Evolutionary conservation across 768 basidiomycete genomes (phyloP).

Genomic region (Paxillus involutus): DNA sequence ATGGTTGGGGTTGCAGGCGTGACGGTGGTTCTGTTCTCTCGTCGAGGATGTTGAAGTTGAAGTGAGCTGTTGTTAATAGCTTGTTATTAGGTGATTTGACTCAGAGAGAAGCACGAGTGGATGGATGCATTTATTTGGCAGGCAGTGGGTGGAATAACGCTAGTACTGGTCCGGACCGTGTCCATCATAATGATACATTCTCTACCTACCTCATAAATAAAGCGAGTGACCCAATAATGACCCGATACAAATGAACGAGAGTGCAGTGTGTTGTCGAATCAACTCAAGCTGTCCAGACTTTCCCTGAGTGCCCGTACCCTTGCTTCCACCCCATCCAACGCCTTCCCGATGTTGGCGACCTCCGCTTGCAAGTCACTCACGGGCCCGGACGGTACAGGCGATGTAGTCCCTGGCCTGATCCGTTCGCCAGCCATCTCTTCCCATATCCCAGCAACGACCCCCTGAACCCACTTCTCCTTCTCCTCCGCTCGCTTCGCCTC

Average conservation of each 20-base stretch:
- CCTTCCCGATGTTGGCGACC: conserved; percentile 43
- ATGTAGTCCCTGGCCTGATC: conserved; percentile 18
- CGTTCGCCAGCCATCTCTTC: conserved; percentile 62
- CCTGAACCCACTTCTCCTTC: conserved; percentile 73
- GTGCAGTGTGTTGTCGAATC: conserved; percentile 1
- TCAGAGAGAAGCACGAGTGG: too few species aligned
- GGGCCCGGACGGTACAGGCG: conserved; percentile 18
- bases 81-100: too few species aligned
- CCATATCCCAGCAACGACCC: conserved; percentile 69
- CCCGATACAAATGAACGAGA: background rate
- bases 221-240: background rate
- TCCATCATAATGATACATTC: background rate
- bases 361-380: conserved; percentile 45
- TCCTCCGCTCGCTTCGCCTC: conserved; percentile 58
- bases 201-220: background rate
- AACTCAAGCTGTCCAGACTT: conserved; percentile 36
- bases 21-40: too few species aligned
- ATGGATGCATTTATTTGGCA: too few species aligned
- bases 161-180: too few species aligned
- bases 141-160: too few species aligned
- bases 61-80: too few species aligned
- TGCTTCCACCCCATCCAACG: conserved; percentile 59
- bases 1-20: background rate
- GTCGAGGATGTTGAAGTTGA: too few species aligned
- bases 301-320: conserved; percentile 50